Conservation (phyloP, 2,329 filamentous ascomycete genomes). For the Nothophoma quercina region DNA sequence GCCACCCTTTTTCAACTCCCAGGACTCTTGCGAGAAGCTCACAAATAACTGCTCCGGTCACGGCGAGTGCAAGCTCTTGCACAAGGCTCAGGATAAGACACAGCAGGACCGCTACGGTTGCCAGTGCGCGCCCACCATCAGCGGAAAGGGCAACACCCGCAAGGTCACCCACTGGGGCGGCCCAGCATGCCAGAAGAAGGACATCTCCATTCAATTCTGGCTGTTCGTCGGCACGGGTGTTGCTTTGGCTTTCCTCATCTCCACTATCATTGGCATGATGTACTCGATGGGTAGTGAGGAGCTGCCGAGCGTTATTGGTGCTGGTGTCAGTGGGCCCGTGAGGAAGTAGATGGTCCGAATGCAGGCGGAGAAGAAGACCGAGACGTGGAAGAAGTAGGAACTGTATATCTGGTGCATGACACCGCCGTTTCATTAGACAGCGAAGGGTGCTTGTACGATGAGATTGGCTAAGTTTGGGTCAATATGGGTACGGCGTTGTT, state of each 20-base stretch:
- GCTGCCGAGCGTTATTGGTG: slow-evolving; percentile 93
- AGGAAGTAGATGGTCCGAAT: slow-evolving; percentile 45
- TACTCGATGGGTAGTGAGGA: slow-evolving; percentile 86
- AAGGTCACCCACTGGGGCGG: slow-evolving; percentile 83
- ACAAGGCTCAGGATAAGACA: slow-evolving; percentile 54
- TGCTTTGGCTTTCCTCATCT: slow-evolving; percentile 71
- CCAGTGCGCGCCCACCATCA: slow-evolving; percentile 70
- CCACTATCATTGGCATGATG: slow-evolving; percentile 77
- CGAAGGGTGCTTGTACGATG: slow-evolving; percentile 33
- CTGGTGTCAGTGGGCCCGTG: slow-evolving; percentile 77
- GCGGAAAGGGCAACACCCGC: slow-evolving; percentile 53
- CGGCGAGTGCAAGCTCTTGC: slow-evolving; percentile 77
- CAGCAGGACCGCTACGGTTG: slow-evolving; percentile 76
- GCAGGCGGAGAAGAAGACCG: not conserved
- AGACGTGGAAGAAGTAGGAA: not conserved
- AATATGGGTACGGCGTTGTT: slow-evolving; percentile 42
- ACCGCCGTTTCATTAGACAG: slow-evolving; percentile 23
- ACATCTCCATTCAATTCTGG: slow-evolving; percentile 89
- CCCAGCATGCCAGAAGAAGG: slow-evolving; percentile 86
- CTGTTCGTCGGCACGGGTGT: slow-evolving; percentile 80
- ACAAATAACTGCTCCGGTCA: slow-evolving; percentile 86
- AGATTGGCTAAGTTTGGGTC: slow-evolving; percentile 29
- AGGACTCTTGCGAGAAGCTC: slow-evolving; percentile 70
- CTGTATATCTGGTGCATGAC: slow-evolving; percentile 45
- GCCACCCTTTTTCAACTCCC: slow-evolving; percentile 76